These are phyloP conservation scores for Jacaranda mimosifolia DNA, from an alignment of 257 asterid genomes.

Conservation along the genomic window DNA sequence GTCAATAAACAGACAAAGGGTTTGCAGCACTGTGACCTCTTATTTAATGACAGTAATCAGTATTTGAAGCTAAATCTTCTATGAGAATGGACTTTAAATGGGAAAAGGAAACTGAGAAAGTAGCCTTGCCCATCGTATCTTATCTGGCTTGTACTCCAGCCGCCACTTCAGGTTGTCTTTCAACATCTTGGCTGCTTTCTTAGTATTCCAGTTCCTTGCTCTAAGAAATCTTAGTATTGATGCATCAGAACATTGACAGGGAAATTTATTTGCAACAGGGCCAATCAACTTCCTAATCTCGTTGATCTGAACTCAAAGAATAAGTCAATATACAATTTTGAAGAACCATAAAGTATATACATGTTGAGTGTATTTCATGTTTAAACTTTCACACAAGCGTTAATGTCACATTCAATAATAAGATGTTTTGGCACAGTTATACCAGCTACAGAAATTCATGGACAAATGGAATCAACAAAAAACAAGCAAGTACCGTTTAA, in stretches of 20 bases:
- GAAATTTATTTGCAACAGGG: conserved; percentile 52
- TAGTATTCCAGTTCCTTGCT: conserved; percentile 67
- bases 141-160: conserved; percentile 60
- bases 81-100: neutral
- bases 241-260: conserved; percentile 53
- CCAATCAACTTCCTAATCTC: conserved; percentile 55
- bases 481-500: neutral
- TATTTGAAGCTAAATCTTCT: neutral
- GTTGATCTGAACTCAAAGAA: conserved; percentile 48
- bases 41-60: neutral
- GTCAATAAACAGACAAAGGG: neutral
- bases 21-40: neutral
- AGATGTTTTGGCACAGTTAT: neutral
- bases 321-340: neutral
- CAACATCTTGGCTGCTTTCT: conserved; percentile 63
- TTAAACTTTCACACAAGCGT: neutral
- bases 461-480: neutral
- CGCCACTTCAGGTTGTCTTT: conserved; percentile 75
- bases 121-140: conserved; percentile 61
- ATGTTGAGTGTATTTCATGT: neutral
- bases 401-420: neutral
- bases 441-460: neutral
- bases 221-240: conserved; percentile 59
- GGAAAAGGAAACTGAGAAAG: neutral
- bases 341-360: neutral